Conservation (phyloP, 1,284 basidiomycete species). For the Acaromyces ingoldii region DNA sequence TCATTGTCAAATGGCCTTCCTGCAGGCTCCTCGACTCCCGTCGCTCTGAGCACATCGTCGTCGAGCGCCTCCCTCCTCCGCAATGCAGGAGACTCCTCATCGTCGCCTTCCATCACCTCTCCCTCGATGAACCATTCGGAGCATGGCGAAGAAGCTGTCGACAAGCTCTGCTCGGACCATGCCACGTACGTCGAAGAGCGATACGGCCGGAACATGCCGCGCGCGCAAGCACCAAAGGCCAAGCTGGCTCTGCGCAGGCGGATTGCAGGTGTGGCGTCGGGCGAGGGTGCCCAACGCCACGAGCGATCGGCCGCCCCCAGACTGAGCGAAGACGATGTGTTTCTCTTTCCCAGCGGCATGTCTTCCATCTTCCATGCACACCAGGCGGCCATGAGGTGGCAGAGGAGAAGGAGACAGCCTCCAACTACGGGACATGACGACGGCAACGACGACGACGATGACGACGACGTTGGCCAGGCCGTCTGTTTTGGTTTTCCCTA, state of each 20-base stretch:
- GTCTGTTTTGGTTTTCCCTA: constrained; percentile 74
- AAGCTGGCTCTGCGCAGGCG: constrained; percentile 80
- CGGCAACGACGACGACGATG: too few species aligned
- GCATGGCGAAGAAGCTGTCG: constrained; percentile 33
- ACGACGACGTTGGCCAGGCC: too few species aligned
- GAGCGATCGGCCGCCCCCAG: constrained; percentile 11
- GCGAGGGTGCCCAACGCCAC: background rate
- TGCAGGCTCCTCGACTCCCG: too few species aligned
- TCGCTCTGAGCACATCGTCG: too few species aligned
- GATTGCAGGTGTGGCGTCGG: constrained; percentile 64
- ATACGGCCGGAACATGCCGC: constrained; percentile 85
- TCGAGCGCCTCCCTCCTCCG: too few species aligned
- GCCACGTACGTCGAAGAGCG: constrained; percentile 76
- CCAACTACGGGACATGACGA: background rate
- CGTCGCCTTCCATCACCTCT: background rate
- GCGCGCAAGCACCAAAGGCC: constrained; percentile 67
- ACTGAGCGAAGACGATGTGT: constrained; percentile 72
- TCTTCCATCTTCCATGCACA: constrained; percentile 87
- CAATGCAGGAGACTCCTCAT: background rate
- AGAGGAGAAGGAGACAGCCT: constrained; percentile 14
- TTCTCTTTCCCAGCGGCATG: constrained; percentile 83
- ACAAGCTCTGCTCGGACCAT: constrained; percentile 55
- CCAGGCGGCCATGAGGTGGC: constrained; percentile 62
- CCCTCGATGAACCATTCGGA: background rate
- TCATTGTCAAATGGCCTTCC: too few species aligned